Evolutionary conservation across 129 eudicot genomes (phyloP).

Genomic region (Ambrosia artemisiifolia): DNA sequence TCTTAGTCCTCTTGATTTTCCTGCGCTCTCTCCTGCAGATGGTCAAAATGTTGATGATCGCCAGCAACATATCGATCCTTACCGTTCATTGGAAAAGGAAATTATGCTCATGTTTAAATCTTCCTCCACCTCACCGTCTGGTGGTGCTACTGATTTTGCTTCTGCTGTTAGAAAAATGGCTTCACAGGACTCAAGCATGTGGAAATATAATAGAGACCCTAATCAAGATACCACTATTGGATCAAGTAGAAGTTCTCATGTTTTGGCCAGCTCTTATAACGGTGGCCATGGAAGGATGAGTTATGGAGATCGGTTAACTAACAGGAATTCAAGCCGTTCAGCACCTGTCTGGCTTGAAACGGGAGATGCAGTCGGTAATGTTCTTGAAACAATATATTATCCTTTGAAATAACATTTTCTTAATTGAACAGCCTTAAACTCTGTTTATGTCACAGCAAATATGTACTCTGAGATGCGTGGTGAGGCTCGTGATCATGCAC

Average conservation of each 20-base stretch:
- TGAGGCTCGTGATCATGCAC: slow-evolving; percentile 93
- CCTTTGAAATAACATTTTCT: background rate
- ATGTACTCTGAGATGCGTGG: slow-evolving; percentile 81
- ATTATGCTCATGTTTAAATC: slow-evolving; percentile 50
- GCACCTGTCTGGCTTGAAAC: slow-evolving; percentile 92
- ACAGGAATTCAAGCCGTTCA: slow-evolving; percentile 50
- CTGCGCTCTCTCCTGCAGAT: slow-evolving; percentile 56
- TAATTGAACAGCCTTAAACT: slow-evolving; percentile 31
- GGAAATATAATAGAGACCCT: slow-evolving; percentile 78
- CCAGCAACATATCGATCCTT: slow-evolving; percentile 50
- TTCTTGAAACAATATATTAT: slow-evolving; percentile 12
- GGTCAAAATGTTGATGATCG: slow-evolving; percentile 47
- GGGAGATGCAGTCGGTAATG: slow-evolving; percentile 91
- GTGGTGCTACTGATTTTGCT: slow-evolving; percentile 83
- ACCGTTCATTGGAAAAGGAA: slow-evolving; percentile 52
- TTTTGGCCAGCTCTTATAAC: slow-evolving; percentile 57
- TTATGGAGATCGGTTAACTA: slow-evolving; percentile 56
- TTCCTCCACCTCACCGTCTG: slow-evolving; percentile 50
- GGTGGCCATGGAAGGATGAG: slow-evolving; percentile 52
- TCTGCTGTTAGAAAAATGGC: slow-evolving; percentile 85
- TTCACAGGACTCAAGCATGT: slow-evolving; percentile 61
- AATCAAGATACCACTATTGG: slow-evolving; percentile 58
- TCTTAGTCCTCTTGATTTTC: slow-evolving; percentile 61
- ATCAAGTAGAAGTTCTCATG: slow-evolving; percentile 74
- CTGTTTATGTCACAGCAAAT: slow-evolving; percentile 69